Percentiles rank a stretch among this genome's conserved stretches.
Conservation (phyloP, 352 stramenopile species). For the Phytophthora boehmeriae region DNA sequence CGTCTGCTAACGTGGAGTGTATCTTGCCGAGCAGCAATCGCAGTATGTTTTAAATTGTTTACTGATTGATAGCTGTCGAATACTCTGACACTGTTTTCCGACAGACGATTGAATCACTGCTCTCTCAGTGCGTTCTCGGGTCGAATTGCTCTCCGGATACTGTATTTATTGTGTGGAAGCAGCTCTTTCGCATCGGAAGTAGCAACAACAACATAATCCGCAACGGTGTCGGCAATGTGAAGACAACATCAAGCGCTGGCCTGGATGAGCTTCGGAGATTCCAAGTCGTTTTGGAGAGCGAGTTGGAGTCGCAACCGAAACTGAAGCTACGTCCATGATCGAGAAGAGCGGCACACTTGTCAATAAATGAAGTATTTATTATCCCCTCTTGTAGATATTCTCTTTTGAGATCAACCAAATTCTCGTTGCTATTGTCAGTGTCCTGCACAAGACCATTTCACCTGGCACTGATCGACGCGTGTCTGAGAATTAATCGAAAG, state of each 20-base stretch:
- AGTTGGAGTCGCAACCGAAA: conserved; percentile 59
- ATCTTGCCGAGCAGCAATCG: conserved; percentile 59
- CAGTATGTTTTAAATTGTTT: conserved; percentile 32
- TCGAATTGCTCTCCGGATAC: conserved; percentile 54
- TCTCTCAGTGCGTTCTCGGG: conserved; percentile 64
- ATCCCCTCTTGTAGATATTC: conserved; percentile 4
- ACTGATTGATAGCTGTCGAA: neutral
- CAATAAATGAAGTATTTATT: conserved; percentile 24
- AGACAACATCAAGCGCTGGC: conserved; percentile 14
- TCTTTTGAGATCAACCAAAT: neutral
- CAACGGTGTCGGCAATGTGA: conserved; percentile 9
- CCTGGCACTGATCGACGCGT: conserved; percentile 51
- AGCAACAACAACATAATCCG: conserved; percentile 1
- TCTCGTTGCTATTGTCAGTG: conserved; percentile 38
- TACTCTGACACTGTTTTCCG: conserved; percentile 2
- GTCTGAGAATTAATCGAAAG: conserved; percentile 60
- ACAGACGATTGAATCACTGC: conserved; percentile 69
- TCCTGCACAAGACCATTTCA: conserved; percentile 78
- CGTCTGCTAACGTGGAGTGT: conserved; percentile 71
- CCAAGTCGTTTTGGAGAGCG: conserved; percentile 44
- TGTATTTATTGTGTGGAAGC: conserved; percentile 63
- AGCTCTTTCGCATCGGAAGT: conserved; percentile 55
- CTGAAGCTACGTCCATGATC: conserved; percentile 50
- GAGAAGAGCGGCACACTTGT: conserved; percentile 16
- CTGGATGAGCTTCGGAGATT: conserved; percentile 36